These are phyloP conservation scores for Chaetomiaceae sp. DNA, from an alignment of 2,329 filamentous ascomycete genomes.

Conservation along the genomic window DNA sequence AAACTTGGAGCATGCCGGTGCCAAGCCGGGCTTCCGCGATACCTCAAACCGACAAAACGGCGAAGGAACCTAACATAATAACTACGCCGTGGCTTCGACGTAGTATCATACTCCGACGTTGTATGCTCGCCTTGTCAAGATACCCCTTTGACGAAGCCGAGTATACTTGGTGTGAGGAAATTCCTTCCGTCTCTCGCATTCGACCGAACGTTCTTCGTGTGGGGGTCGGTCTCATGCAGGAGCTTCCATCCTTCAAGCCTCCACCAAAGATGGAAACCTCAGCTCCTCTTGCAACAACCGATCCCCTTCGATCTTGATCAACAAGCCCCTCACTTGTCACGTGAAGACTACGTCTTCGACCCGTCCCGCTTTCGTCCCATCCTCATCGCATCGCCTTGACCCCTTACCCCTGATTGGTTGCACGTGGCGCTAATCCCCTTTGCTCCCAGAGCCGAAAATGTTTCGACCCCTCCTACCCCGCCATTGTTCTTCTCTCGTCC, in stretches of 20 bases:
- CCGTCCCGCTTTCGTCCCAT: constrained; percentile 12
- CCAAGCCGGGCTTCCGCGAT: not conserved
- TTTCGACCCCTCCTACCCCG: constrained; percentile 40
- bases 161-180: too few relatives aligned
- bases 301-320: constrained; percentile 9
- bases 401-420: constrained; percentile 25
- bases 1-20: not conserved
- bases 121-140: too few relatives aligned
- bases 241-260: too few relatives aligned
- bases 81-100: too few relatives aligned
- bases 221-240: too few relatives aligned
- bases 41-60: too few relatives aligned
- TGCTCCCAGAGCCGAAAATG: constrained; percentile 29
- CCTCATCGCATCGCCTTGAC: not conserved
- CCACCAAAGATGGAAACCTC: not conserved
- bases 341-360: constrained; percentile 18
- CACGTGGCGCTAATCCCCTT: constrained; percentile 24
- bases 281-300: not conserved
- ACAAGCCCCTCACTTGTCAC: constrained; percentile 22
- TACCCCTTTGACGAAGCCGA: too few relatives aligned
- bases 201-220: too few relatives aligned
- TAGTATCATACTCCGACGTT: too few relatives aligned
- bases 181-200: too few relatives aligned
- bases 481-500: constrained; percentile 35
- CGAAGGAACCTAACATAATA: too few relatives aligned